phyloP scores from a whole-genome alignment of 768 basidiomycete genomes.

The Pleurotus citrinopileatus region DNA sequence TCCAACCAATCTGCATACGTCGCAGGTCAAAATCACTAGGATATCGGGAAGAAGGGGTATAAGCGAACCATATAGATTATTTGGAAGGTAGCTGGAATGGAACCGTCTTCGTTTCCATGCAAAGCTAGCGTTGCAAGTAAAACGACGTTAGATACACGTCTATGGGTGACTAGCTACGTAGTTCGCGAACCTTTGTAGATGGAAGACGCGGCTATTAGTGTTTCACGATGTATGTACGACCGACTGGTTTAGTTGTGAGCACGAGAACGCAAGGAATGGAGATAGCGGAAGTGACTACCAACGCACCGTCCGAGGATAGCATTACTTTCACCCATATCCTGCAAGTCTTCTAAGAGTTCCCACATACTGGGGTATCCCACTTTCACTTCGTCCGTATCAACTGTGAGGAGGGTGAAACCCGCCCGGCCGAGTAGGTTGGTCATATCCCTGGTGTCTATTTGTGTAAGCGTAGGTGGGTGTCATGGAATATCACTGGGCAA shows the following conservation, averaged over 20 bases:
- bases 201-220: conserved; percentile 84
- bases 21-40: background rate
- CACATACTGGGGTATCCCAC: conserved; percentile 93
- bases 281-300: too few relatives aligned
- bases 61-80: conserved; percentile 84
- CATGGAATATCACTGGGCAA: background rate
- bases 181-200: conserved; percentile 79
- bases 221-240: conserved; percentile 74
- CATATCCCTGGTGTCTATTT: conserved; percentile 93
- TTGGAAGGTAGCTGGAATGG: conserved; percentile 93
- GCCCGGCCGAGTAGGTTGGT: conserved; percentile 91
- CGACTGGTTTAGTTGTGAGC: conserved; percentile 26
- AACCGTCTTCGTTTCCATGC: conserved; percentile 81
- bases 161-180: too few relatives aligned
- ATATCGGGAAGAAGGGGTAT: background rate
- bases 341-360: conserved; percentile 92
- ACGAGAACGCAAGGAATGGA: background rate
- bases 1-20: conserved; percentile 73
- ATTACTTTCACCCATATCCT: conserved; percentile 95
- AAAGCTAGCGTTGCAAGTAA: too few relatives aligned
- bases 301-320: conserved; percentile 80
- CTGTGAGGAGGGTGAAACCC: conserved; percentile 90
- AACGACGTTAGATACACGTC: too few relatives aligned
- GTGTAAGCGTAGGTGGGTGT: conserved; percentile 8
- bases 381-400: conserved; percentile 91